These are phyloP conservation scores for Aspergillus ustus DNA, from an alignment of 2,329 filamentous ascomycete genomes.

Conservation along the genomic window DNA sequence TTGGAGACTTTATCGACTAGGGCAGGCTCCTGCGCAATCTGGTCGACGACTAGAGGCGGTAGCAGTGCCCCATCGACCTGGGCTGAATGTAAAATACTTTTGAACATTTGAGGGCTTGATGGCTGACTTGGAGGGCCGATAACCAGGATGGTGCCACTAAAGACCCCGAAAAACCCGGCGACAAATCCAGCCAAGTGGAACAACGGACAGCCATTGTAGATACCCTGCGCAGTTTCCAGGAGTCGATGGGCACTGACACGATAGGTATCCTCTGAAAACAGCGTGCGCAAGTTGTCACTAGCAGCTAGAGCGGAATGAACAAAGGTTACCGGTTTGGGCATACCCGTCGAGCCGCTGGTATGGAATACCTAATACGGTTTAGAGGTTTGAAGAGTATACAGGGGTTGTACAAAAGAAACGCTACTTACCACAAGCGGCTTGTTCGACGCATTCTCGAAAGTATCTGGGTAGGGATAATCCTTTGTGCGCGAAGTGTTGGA, in stretches of 20 bases:
- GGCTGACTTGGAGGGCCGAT: constrained; percentile 9
- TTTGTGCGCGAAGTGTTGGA: background rate
- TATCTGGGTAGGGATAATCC: constrained; percentile 7
- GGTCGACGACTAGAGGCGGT: constrained; percentile 12
- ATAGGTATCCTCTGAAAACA: background rate
- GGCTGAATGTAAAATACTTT: background rate
- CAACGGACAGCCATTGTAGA: constrained; percentile 9
- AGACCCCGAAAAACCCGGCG: background rate
- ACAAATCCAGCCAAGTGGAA: constrained; percentile 15
- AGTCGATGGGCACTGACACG: background rate
- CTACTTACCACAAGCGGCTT: constrained; percentile 11
- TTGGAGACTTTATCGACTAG: constrained; percentile 1
- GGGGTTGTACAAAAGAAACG: no score
- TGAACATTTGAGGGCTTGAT: constrained; percentile 1
- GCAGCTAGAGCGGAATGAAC: constrained; percentile 11
- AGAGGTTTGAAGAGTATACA: background rate
- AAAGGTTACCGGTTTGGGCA: constrained; percentile 15
- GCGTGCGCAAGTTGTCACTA: background rate
- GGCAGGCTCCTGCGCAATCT: constrained; percentile 7
- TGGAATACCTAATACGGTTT: constrained; percentile 11
- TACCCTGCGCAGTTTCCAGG: background rate
- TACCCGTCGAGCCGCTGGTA: constrained; percentile 18
- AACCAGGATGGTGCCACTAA: background rate
- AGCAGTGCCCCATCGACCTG: constrained; percentile 4
- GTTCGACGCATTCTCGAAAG: background rate